Percentiles rank a stretch among this genome's conserved stretches.
These are phyloP conservation scores for Coffea eugenioides DNA, from an alignment of 257 asterid species.

Conservation along the genomic window DNA sequence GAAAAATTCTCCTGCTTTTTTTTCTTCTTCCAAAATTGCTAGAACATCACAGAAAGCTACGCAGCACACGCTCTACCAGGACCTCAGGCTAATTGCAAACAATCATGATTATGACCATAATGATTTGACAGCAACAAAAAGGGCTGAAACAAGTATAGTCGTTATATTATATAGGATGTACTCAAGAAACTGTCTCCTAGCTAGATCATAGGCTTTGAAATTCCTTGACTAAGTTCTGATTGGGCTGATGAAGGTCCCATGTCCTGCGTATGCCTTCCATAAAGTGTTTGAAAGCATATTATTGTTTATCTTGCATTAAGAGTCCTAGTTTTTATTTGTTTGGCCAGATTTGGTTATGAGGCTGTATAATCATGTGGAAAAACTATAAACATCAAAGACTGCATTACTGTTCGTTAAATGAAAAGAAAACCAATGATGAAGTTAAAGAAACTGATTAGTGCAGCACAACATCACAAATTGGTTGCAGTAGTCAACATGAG, in stretches of 20 bases:
- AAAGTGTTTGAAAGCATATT: conserved; percentile 30
- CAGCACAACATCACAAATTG: conserved; percentile 24
- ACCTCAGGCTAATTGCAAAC: conserved; percentile 11
- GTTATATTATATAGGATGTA: conserved; percentile 7
- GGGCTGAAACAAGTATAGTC: conserved; percentile 21
- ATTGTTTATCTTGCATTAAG: conserved; percentile 8
- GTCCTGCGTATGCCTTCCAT: conserved; percentile 18
- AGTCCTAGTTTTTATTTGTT: neutral
- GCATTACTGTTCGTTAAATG: neutral
- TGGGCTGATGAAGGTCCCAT: conserved; percentile 25
- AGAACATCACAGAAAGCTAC: neutral
- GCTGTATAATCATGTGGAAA: conserved; percentile 33
- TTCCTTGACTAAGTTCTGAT: conserved; percentile 45
- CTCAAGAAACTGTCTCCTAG: conserved; percentile 28
- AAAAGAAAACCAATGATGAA: conserved; percentile 26
- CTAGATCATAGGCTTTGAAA: conserved; percentile 48
- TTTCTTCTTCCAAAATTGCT: neutral
- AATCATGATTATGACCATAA: conserved; percentile 25
- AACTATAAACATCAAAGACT: conserved; percentile 19
- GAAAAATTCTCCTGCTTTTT: neutral
- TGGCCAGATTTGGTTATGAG: conserved; percentile 23
- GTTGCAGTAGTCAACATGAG: conserved; percentile 24
- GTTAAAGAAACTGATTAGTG: conserved; percentile 24
- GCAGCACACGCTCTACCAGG: neutral
- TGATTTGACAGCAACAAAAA: conserved; percentile 56